Evolutionary conservation across 352 stramenopile genomes (phyloP).

Genomic region (Pythium vanterpoolii): DNA sequence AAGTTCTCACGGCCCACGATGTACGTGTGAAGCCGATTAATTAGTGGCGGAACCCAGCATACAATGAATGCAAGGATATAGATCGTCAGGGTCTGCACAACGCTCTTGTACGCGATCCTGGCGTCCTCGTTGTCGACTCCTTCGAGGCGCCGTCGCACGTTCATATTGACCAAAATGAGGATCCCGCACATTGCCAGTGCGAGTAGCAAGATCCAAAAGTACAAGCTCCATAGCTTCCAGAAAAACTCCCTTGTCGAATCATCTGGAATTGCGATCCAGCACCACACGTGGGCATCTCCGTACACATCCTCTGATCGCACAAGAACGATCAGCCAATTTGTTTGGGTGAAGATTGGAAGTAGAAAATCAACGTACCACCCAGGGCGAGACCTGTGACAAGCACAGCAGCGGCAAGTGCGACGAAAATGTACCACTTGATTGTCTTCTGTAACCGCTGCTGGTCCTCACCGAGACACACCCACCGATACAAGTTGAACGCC

Average conservation of each 20-base stretch:
- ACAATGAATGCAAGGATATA: conserved; percentile 80
- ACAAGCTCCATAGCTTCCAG: conserved; percentile 72
- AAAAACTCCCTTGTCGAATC: conserved; percentile 48
- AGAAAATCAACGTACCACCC: conserved; percentile 27
- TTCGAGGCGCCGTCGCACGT: conserved; percentile 68
- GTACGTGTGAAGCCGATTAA: conserved; percentile 56
- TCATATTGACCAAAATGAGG: conserved; percentile 72
- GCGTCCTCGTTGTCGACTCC: conserved; percentile 73
- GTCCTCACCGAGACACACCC: conserved; percentile 80
- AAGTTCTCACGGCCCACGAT: conserved; percentile 57
- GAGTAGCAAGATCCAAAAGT: conserved; percentile 70
- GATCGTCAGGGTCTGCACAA: conserved; percentile 80
- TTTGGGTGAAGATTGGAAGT: no score
- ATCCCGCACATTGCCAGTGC: conserved; percentile 52
- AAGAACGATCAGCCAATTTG: no score
- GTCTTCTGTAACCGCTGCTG: conserved; percentile 77
- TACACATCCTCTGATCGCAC: conserved; percentile 67
- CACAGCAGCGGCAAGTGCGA: conserved; percentile 48
- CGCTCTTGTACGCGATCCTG: conserved; percentile 68
- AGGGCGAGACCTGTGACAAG: conserved; percentile 52
- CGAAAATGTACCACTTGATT: conserved; percentile 78
- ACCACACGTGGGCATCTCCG: conserved; percentile 69
- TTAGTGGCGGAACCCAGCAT: conserved; percentile 67
- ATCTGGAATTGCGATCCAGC: conserved; percentile 59
- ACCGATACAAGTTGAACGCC: conserved; percentile 78